phyloP scores from a whole-genome alignment of 257 asterid genomes.

The Pogostemon cablin region DNA sequence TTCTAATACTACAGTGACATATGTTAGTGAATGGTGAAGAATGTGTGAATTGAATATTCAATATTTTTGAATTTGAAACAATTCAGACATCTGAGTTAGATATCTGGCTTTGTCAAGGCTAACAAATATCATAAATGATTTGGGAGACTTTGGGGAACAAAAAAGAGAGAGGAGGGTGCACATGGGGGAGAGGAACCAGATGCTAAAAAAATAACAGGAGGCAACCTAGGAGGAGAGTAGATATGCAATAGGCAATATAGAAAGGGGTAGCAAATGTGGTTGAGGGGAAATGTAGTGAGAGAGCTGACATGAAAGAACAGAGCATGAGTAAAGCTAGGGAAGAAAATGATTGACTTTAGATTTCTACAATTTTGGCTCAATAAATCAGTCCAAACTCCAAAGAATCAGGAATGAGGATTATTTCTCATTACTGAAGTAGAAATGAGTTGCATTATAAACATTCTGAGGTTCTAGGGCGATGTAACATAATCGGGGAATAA shows the following conservation, averaged over 20 bases:
- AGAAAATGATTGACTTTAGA: background rate
- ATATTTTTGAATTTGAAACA: background rate
- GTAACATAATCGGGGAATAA: background rate
- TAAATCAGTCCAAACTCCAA: background rate
- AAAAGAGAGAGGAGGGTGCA: background rate
- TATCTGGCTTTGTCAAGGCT: background rate
- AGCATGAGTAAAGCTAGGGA: background rate
- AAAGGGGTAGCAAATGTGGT: background rate
- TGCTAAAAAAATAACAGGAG: background rate
- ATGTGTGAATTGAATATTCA: background rate
- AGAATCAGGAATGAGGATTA: background rate
- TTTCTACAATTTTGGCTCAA: background rate
- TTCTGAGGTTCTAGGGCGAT: background rate
- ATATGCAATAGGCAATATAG: background rate
- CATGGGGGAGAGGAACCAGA: background rate
- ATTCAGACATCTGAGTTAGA: background rate
- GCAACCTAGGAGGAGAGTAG: background rate
- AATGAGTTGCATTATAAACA: background rate
- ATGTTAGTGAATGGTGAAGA: background rate
- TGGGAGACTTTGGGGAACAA: background rate
- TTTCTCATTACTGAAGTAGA: background rate
- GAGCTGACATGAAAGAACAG: background rate
- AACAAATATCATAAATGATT: background rate
- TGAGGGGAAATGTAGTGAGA: background rate
- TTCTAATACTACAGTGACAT: background rate